A percentile compares a stretch with the other conserved stretches of the same genome.
Conservation (phyloP, 805 yeast species). For the Cyberlindnera samutprakarnensis region DNA sequence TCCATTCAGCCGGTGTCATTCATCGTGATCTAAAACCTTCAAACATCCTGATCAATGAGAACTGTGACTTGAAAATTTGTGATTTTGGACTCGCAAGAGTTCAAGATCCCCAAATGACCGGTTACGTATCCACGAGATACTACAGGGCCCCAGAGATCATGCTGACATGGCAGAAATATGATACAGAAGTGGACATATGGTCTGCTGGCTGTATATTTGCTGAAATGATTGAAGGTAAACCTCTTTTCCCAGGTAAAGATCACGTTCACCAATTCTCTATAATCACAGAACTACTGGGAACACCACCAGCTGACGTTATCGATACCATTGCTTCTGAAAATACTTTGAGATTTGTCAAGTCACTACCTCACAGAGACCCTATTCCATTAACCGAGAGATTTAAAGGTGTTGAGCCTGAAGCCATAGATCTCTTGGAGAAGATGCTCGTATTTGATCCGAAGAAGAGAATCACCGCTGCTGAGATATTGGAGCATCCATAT, state of each 20-base stretch:
- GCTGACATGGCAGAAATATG: conserved; percentile 98
- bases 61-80: conserved; percentile 86
- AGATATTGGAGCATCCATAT: conserved; percentile 85
- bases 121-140: conserved; percentile 92
- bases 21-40: conserved; percentile 86
- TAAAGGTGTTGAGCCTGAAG: conserved; percentile 71
- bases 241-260: conserved; percentile 95
- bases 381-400: conserved; percentile 80
- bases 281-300: conserved; percentile 91
- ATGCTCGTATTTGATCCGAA: conserved; percentile 95
- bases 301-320: conserved; percentile 94
- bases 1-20: conserved; percentile 87
- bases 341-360: conserved; percentile 87
- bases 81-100: conserved; percentile 94
- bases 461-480: conserved; percentile 87
- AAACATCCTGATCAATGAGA: conserved; percentile 79
- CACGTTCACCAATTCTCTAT: conserved; percentile 97
- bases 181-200: conserved; percentile 96
- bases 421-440: conserved; percentile 78
- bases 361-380: conserved; percentile 91
- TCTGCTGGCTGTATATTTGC: conserved; percentile 96
- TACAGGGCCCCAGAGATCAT: conserved; percentile 98
- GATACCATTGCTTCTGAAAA: conserved; percentile 95
- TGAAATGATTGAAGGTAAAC: conserved; percentile 96
- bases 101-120: conserved; percentile 99